Base-by-base conservation (phyloP, 179 eudicot species). In the Gypsophila paniculata region DNA sequence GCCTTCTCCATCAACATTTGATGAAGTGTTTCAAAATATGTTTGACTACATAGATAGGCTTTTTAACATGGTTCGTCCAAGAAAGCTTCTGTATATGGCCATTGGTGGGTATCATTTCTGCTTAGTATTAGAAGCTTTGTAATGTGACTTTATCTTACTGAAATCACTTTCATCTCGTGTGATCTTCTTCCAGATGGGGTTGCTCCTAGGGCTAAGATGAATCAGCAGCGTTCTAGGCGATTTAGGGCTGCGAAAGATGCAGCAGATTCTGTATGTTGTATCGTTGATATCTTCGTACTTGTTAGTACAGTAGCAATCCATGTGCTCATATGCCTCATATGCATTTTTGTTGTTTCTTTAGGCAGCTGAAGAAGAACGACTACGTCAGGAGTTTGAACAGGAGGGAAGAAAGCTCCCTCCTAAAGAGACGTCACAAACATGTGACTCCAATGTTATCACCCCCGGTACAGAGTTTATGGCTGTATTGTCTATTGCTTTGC, bases 171-270 rank as follows among this genome's bases (percentile, higher is more conserved):
- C 8, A 64, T 65, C 57, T 29, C 7, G 21, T 66, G 29, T 53
- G 52, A 42, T 32, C 17, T 70, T 46, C 44, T 63, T 81, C 57
- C 76, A 93, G 98, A 93, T 84, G 98, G 98, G 49, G 96, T 91
- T 80, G 98, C 98, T 51, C 98, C 98, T 39, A 87, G 98, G 76
- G 98, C 98, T 48, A 93, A 93, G 84, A 93, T 93, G 98, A 93
- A 93, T 79, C 98, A 93, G 83, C 98, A 93, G 74, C 86, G 98
- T 21, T 87, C 97, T 34, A 86, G 98, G 82, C 97, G 98, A 39
- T 95, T 95, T 72, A 84, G 96, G 77, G 93, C 99, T 64, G 98
- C 99, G 65, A 92, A 92, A 83, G 96, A 92, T 85, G 95, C 97
- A 64, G 91, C 93, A 29, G 98, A 90, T 74, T 87, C 96, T 48